These are phyloP conservation scores for Emydomyces testavorans DNA, from an alignment of 2,329 filamentous ascomycete genomes.

Conservation along the genomic window DNA sequence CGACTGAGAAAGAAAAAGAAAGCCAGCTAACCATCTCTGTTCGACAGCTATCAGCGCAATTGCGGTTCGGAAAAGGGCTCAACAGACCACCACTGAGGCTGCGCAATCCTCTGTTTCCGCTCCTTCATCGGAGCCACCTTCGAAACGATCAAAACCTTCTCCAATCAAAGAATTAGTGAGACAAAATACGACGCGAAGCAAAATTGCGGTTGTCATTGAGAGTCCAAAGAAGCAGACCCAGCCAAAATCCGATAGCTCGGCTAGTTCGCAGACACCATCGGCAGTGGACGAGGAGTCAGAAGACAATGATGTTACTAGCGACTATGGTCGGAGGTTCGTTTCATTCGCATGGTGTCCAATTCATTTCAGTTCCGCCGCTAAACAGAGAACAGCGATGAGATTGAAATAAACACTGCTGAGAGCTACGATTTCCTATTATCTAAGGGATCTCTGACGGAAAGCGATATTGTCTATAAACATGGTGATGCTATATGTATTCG, in stretches of 20 bases:
- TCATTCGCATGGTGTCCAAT: neutral
- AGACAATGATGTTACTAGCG: neutral
- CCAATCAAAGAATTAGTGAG: conserved; percentile 17
- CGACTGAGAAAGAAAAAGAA: neutral
- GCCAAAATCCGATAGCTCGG: neutral
- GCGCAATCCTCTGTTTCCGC: conserved; percentile 6
- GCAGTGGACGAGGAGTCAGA: conserved; percentile 9
- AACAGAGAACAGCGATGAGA: conserved; percentile 9
- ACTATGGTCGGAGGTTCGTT: neutral
- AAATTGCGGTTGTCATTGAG: conserved; percentile 4
- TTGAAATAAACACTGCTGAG: neutral
- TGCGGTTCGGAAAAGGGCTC: conserved; percentile 34
- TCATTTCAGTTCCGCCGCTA: neutral
- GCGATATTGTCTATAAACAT: conserved; percentile 30
- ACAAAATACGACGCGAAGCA: neutral
- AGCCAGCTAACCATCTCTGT: neutral
- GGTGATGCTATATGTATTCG: conserved; percentile 30
- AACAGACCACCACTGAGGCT: conserved; percentile 21
- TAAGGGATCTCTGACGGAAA: conserved; percentile 29
- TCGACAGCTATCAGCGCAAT: conserved; percentile 29
- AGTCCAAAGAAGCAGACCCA: neutral
- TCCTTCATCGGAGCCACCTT: conserved; percentile 26
- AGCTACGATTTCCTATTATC: conserved; percentile 30
- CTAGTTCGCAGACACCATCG: neutral
- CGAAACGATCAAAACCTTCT: conserved; percentile 27